Conservation (phyloP, 2,329 filamentous ascomycete species). For the Knoxdaviesia capensis region DNA sequence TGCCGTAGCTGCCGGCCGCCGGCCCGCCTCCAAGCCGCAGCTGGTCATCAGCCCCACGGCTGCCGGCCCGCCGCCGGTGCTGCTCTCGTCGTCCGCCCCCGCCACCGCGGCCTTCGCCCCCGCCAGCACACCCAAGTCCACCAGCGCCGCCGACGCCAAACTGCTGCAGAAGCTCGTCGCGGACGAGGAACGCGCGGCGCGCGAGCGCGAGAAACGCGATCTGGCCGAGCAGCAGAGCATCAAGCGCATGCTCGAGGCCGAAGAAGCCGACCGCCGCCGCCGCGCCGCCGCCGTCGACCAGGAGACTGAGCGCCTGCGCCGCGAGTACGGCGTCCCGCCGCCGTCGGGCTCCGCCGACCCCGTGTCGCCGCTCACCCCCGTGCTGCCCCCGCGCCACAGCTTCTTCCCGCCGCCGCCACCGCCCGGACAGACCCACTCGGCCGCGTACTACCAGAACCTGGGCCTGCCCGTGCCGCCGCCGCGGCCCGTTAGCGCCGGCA, state of each 20-base stretch:
- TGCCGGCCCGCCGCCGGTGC: too few relatives aligned
- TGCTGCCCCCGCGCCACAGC: conserved; percentile 6
- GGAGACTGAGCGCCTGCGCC: conserved; percentile 66
- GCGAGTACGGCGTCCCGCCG: conserved; percentile 39
- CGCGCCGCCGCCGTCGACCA: conserved; percentile 43
- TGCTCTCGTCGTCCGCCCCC: conserved; percentile 29
- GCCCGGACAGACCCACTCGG: not conserved
- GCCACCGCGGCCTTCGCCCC: conserved; percentile 15
- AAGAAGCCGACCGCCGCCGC: conserved; percentile 37
- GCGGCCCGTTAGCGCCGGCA: conserved; percentile 27
- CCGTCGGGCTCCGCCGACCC: conserved; percentile 7
- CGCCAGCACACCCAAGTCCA: conserved; percentile 12
- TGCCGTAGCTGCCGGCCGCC: conserved; percentile 6
- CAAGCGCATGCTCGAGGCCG: conserved; percentile 43
- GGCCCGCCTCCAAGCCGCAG: too few relatives aligned
- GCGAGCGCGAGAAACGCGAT: conserved; percentile 35
- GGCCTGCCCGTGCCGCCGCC: conserved; percentile 14
- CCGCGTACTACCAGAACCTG: not conserved
- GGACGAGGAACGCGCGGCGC: conserved; percentile 28
- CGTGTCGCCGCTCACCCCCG: conserved; percentile 15
- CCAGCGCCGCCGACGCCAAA: conserved; percentile 57
- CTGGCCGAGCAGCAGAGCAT: conserved; percentile 33
- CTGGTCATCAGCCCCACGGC: too few relatives aligned
- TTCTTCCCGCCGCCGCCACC: conserved; percentile 11
- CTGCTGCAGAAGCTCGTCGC: conserved; percentile 38